phyloP scores from a whole-genome alignment of 2,329 filamentous ascomycete species.

The Aspergillus japonicus region DNA sequence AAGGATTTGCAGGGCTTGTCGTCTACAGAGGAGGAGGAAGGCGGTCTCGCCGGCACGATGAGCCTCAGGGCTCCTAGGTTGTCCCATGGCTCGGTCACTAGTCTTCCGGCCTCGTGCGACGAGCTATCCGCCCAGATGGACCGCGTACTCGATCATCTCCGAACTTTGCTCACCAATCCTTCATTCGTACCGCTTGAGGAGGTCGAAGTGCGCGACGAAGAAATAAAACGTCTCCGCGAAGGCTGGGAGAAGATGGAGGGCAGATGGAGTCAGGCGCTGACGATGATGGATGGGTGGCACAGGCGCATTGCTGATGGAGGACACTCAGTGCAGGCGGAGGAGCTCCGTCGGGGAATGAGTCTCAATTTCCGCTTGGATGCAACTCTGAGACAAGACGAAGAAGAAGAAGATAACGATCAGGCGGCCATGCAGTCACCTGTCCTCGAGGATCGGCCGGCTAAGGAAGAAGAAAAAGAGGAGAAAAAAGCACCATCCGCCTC shows the following conservation, averaged over 20 bases:
- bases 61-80: conserved; percentile 24
- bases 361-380: conserved; percentile 39
- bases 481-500: neutral
- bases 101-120: conserved; percentile 63
- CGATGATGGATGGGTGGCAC: conserved; percentile 90
- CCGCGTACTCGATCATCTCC: conserved; percentile 73
- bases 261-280: conserved; percentile 84
- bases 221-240: conserved; percentile 76
- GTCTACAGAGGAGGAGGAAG: conserved; percentile 28
- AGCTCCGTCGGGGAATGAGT: conserved; percentile 44
- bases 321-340: conserved; percentile 43
- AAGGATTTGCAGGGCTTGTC: conserved; percentile 58
- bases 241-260: conserved; percentile 94
- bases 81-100: conserved; percentile 35
- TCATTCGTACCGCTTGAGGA: conserved; percentile 96
- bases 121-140: conserved; percentile 71
- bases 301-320: conserved; percentile 63
- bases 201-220: conserved; percentile 86
- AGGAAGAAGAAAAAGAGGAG: conserved; percentile 26
- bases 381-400: conserved; percentile 17
- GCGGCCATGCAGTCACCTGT: conserved; percentile 31
- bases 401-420: conserved; percentile 19
- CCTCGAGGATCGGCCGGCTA: conserved; percentile 31
- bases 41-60: conserved; percentile 28
- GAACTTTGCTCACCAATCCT: conserved; percentile 84